Evolutionary conservation across 192 early-diverging fungal species (phyloP).

Genomic region (Coemansia erecta): DNA sequence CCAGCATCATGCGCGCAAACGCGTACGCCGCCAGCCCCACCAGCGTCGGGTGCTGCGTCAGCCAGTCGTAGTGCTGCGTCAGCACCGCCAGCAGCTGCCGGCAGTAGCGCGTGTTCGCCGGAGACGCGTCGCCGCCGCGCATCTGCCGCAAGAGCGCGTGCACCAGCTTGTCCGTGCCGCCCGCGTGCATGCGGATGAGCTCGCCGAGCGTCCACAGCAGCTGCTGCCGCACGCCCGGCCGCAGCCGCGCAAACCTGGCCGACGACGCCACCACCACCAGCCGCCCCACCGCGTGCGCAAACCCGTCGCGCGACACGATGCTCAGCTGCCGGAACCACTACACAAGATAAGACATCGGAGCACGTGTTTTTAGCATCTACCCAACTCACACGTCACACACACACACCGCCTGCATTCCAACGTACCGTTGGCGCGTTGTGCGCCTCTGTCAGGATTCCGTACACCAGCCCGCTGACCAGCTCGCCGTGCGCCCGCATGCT

Average conservation of each 20-base stretch:
- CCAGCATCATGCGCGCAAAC: slow-evolving; percentile 56
- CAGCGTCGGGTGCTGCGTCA: slow-evolving; percentile 19
- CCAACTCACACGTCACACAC: too few relatives aligned
- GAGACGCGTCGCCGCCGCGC: slow-evolving; percentile 57
- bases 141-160: slow-evolving; percentile 60
- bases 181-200: slow-evolving; percentile 53
- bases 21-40: slow-evolving; percentile 48
- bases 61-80: slow-evolving; percentile 47
- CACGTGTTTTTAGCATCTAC: too few relatives aligned
- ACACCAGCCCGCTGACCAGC: slow-evolving; percentile 61
- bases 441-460: slow-evolving; percentile 56
- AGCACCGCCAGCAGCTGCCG: slow-evolving; percentile 53
- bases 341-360: too few relatives aligned
- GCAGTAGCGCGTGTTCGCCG: slow-evolving; percentile 50
- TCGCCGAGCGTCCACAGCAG: slow-evolving; percentile 62
- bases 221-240: slow-evolving; percentile 46
- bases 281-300: slow-evolving; percentile 36
- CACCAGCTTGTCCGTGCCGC: slow-evolving; percentile 56
- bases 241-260: slow-evolving; percentile 36
- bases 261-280: slow-evolving; percentile 38
- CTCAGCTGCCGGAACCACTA: slow-evolving; percentile 60
- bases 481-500: slow-evolving; percentile 53
- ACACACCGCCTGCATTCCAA: too few relatives aligned
- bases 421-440: slow-evolving; percentile 37
- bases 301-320: slow-evolving; percentile 65